Evolutionary conservation across 2,329 filamentous ascomycete genomes (phyloP), one percentile per base, ranked within the genome.

Genomic region (Colletotrichum sp.): DNA sequence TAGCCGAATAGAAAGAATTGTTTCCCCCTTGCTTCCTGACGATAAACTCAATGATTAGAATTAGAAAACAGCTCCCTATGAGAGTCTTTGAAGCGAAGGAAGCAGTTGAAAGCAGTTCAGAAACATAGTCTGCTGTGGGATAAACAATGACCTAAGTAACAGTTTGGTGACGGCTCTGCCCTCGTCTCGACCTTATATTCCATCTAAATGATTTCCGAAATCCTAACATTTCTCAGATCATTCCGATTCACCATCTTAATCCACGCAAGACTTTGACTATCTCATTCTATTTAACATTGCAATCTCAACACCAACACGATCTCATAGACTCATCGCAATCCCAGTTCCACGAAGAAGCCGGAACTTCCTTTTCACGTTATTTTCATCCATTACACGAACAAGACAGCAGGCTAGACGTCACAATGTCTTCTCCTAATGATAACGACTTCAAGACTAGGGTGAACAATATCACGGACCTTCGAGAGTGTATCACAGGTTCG

Each of bases 301-400:
- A 13, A 21, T 4, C 0, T 52, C 10, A 13, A 0, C 10, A 21
- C 0, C 3, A 4, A 52, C 44, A 1, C 6, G 3, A 4, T 52
- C 4, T 24, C 44, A 4, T 21, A 28, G 26, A 28, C 26, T 28
- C 26, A 28, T 28, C 44, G 18, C 0, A 49, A 21, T 10, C 1
- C 6, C 1, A 7, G 2, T 7, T 21, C 44, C n/a, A 13, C 44
- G 1, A 13, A 49, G 2, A 49, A 49, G 3, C 10, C 1, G 4
- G 0, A 21, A 49, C 6, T 10, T 13, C 18, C 10, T 7, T 21
- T 52, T 13, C 10, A 21, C n/a, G n/a, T 7, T 1, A 52, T 3
- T 52, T 21, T 21, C 44, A 24, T 7, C 10, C 6, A 52, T 7
- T 7, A 52, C n/a, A 13, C 44, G 1, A 21, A 52, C 3, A 7